Evolutionary conservation across 441 rosid genomes (phyloP), one percentile per base, ranked within the genome.

Genomic region (Bruguiera hainesii): DNA sequence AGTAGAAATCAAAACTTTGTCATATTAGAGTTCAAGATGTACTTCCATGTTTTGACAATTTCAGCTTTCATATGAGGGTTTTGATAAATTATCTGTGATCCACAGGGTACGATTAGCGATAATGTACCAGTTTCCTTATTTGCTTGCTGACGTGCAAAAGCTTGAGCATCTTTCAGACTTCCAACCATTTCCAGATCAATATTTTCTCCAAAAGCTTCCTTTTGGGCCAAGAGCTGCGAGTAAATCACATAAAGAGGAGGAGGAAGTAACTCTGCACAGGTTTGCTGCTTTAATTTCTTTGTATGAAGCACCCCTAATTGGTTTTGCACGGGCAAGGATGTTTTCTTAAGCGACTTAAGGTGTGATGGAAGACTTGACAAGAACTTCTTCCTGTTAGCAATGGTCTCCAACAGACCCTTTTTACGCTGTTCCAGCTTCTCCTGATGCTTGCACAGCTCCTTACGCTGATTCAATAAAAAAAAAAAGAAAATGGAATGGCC

Each of bases 281-380:
- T 78, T 56, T 85, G 89, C 78, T 89, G 91, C 86, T 91, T 91
- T 21, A 94, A 71, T 76, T 87, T 94, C 87, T 84, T 91, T 0
- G 89, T 71, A 75, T 88, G 87, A 73, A 73, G 65, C 75, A 89
- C 78, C 71, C 94, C 89, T 71, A 94, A 69, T 60, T 88, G 99
- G 70, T 69, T 88, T 81, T 94, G 99, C 57, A 94, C 90, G 7
- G 99, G 99, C 75, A 89, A 70, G 1, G 94, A 89, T 10, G 91
- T 98, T 80, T 91, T 94, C 96, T 91, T 91, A 42, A 94, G 81
- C 30, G 98, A 83, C 73, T 94, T 91, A 49, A 94, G 90, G 70
- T 86, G 97, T 9, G 93, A 81, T 3, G 97, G 98, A 51, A 91
- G 88, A 76, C 90, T 89, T 0, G 88, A 87, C 64, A 91, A 74